Evolutionary conservation across 2,329 filamentous ascomycete species (phyloP), one percentile per base, ranked within the genome.

Genomic region (Xylariaceae sp.): DNA sequence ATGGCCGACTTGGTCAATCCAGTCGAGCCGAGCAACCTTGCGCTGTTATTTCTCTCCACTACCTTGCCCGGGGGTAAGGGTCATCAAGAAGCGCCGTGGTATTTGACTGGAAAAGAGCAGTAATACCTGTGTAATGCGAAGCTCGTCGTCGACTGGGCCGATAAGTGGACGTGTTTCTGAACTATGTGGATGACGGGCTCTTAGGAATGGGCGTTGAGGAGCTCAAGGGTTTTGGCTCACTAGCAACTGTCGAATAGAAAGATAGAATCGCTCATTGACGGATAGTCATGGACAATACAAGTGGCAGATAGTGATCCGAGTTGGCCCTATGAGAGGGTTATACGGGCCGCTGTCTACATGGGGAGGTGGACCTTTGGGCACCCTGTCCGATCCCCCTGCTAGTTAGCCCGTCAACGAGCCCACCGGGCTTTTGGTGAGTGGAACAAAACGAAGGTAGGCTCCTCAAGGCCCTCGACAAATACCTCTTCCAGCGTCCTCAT

Each of bases 241-340:
- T 60, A 57, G 54, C 55, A 55, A 57, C 55, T 48, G 59, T 62
- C 67, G 64, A 70, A 70, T 70, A 62, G 63, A 53, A 65, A 60
- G 53, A 55, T 60, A 41, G 59, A 62, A 60, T 51, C 59, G 51
- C 42, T 60, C 61, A 59, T 59, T 64, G 58, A 64, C 60, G 59
- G 64, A n/a, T 60, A 59, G 56, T 60, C 55, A 45, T 54, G 52
- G 55, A 61, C 62, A 62, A 60, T 60, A 64, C 59, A 57, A 62
- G 62, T 62, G 61, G 58, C 62, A 65, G 60, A 60, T 55, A 64
- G 64, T 67, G 66, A 62, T 52, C 61, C 62, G 45, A 62, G 61
- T 65, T 62, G 61, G 62, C 63, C 67, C 65, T 69, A 68, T 68
- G 64, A 68, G 56, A 66, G 59, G 15, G 46, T 60, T 58, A 63